These are phyloP conservation scores for Boletus barrowsii DNA, from an alignment of 768 basidiomycete species.

Conservation along the genomic window DNA sequence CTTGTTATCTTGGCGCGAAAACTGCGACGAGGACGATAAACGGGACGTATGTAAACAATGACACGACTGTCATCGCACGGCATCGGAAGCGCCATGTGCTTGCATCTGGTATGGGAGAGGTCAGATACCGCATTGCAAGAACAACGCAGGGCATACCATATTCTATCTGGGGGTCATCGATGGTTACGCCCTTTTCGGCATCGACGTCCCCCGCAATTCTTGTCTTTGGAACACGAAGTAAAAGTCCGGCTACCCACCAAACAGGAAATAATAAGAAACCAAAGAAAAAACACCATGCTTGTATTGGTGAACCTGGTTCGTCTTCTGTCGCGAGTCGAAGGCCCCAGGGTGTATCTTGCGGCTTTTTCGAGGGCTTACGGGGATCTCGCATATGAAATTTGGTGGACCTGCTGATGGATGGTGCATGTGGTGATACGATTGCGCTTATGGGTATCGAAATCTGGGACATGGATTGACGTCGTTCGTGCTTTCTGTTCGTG, in stretches of 20 bases:
- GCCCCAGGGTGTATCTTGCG: slow-evolving; percentile 60
- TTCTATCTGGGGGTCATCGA: slow-evolving; percentile 81
- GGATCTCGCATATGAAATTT: slow-evolving; percentile 82
- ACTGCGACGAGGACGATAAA: slow-evolving; percentile 73
- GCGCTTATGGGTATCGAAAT: slow-evolving; percentile 79
- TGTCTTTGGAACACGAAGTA: slow-evolving; percentile 56
- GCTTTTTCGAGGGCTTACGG: slow-evolving; percentile 53
- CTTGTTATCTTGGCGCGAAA: slow-evolving; percentile 43
- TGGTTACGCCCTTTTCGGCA: slow-evolving; percentile 64
- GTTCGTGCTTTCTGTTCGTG: slow-evolving; percentile 29
- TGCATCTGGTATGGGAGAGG: slow-evolving; percentile 48
- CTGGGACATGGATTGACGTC: slow-evolving; percentile 59
- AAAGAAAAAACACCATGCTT: slow-evolving; percentile 77
- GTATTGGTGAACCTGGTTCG: slow-evolving; percentile 48
- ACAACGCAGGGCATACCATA: slow-evolving; percentile 47
- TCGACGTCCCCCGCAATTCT: slow-evolving; percentile 54
- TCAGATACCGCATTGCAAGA: slow-evolving; percentile 1
- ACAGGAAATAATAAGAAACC: slow-evolving; percentile 63
- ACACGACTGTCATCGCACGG: slow-evolving; percentile 66
- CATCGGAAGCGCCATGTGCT: slow-evolving; percentile 72
- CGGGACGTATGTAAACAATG: slow-evolving; percentile 73
- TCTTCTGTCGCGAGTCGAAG: slow-evolving; percentile 56
- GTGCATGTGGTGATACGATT: slow-evolving; percentile 73
- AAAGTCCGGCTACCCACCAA: slow-evolving; percentile 60
- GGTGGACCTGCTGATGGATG: slow-evolving; percentile 57